Percentiles rank a stretch among this genome's conserved stretches.
phyloP scores from a whole-genome alignment of 345 rosid genomes.

The Geranium rotundifolium region DNA sequence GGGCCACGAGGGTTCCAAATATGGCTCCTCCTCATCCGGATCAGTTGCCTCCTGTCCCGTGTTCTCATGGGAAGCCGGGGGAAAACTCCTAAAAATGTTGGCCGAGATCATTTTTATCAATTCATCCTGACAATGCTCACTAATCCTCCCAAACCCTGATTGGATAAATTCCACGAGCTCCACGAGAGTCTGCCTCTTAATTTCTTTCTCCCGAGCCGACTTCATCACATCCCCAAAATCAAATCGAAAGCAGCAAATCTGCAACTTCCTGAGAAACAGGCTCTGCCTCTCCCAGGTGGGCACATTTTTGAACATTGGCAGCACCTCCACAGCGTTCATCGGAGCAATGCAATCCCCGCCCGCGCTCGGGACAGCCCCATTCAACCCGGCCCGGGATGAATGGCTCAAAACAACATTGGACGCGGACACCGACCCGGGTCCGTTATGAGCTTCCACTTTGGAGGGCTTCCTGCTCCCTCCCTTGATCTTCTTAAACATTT shows the following conservation, averaged over 20 bases:
- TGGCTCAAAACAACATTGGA: constrained; percentile 57
- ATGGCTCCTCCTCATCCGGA: constrained; percentile 82
- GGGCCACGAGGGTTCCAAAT: constrained; percentile 81
- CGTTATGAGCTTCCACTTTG: constrained; percentile 41
- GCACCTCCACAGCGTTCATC: constrained; percentile 40
- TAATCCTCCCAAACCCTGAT: constrained; percentile 59
- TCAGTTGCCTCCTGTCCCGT: constrained; percentile 66
- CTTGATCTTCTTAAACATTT: constrained; percentile 78
- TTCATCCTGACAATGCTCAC: constrained; percentile 65
- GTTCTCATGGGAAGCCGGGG: constrained; percentile 66
- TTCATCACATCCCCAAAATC: constrained; percentile 51
- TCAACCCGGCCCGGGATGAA: constrained; percentile 36
- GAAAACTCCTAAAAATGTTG: constrained; percentile 62
- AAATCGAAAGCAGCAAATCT: constrained; percentile 69
- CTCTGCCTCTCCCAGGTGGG: constrained; percentile 50
- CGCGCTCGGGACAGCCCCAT: constrained; percentile 8
- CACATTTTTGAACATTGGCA: constrained; percentile 55
- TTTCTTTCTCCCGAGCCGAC: constrained; percentile 62
- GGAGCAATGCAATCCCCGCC: constrained; percentile 8
- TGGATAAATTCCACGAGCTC: constrained; percentile 77
- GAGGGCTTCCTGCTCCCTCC: constrained; percentile 66
- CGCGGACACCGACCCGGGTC: constrained; percentile 26
- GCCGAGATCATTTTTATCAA: constrained; percentile 61
- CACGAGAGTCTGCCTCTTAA: constrained; percentile 62
- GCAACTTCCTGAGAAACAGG: constrained; percentile 56